Evolutionary conservation across 2,329 filamentous ascomycete species (phyloP).

Genomic region (Phialemoniopsis sp.): DNA sequence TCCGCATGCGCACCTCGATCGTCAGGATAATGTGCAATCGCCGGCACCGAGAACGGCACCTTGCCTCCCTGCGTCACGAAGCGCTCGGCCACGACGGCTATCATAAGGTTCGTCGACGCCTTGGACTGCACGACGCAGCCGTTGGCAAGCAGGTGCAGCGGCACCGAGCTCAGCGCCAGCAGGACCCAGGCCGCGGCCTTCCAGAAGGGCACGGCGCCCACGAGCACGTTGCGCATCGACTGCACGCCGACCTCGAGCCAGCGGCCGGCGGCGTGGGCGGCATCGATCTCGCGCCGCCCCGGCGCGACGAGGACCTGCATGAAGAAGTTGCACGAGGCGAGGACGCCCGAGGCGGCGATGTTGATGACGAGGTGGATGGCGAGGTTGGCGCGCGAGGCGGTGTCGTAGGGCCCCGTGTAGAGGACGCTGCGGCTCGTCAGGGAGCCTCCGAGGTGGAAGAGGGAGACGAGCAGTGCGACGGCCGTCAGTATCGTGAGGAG

Average conservation of each 20-base stretch:
- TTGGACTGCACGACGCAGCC: neutral
- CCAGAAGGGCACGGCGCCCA: conserved; percentile 7
- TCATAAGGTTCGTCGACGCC: no score
- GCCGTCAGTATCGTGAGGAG: no score
- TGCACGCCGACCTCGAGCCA: conserved; percentile 41
- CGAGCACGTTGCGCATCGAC: conserved; percentile 31
- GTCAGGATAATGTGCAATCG: no score
- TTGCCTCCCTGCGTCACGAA: no score
- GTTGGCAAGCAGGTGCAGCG: conserved; percentile 20
- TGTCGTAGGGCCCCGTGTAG: no score
- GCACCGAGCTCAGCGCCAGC: conserved; percentile 15
- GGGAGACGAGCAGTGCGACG: no score
- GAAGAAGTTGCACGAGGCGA: conserved; percentile 43
- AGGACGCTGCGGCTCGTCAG: no score
- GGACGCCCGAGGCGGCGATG: conserved; percentile 34
- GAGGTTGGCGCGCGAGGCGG: conserved; percentile 6
- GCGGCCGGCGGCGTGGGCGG: conserved; percentile 32
- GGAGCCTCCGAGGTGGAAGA: no score
- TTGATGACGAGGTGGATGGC: conserved; percentile 43
- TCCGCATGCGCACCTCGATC: no score
- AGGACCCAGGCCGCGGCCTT: conserved; percentile 13
- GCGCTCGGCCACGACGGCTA: no score
- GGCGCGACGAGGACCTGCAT: conserved; percentile 49
- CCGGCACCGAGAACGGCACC: no score
- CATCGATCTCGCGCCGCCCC: conserved; percentile 41